Evolutionary conservation across 192 early-diverging fungal species (phyloP), one percentile per base, ranked within the genome.

Genomic region (Coemansia erecta): DNA sequence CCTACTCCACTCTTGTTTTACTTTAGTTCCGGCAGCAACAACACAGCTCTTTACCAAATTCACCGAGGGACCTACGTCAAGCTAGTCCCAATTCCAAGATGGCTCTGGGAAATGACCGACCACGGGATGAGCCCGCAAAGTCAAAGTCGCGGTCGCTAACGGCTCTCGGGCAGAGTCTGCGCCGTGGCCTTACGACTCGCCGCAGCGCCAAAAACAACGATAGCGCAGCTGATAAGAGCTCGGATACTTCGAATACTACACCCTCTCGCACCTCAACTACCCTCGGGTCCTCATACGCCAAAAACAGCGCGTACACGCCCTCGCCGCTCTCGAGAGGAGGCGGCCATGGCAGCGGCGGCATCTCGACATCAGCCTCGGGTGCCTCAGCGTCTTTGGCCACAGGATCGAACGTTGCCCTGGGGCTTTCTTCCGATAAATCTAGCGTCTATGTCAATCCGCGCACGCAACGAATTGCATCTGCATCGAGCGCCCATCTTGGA

Each of bases 61-160:
- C 47, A 18, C 40, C 45, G 26, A 35, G 33, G 57, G 28, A 17
- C 19, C 39, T 56, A 31, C 37, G n/a, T 10, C 39, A 43, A 41
- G 18, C 13, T 44, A n/a, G 2, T 22, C 41, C 42, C 18, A 33
- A 18, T n/a, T 18, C 13, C 26, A 35, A 68, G 60, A 79, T 79
- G 76, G 63, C 63, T 2, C 44, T 56, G 13, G 70, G 76, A 43
- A 79, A 66, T 69, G 76, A 72, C 44, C 70, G 76, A n/a, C 53
- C 69, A 60, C 76, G 66, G 56, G 76, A 72, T 59, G 76, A 79
- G 61, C 41, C 76, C 31, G 51, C 70, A 54, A 79, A 73, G 62
- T 60, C 70, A 70, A 73, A 70, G 63, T 63, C 70, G 15, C 61
- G 62, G 41, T 64, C 66, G 35, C 52, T 73, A 42, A 69, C 63